These are phyloP conservation scores for Trypanosomatidae sp. DNA, from an alignment of 208 protist genomes.

Conservation along the genomic window DNA sequence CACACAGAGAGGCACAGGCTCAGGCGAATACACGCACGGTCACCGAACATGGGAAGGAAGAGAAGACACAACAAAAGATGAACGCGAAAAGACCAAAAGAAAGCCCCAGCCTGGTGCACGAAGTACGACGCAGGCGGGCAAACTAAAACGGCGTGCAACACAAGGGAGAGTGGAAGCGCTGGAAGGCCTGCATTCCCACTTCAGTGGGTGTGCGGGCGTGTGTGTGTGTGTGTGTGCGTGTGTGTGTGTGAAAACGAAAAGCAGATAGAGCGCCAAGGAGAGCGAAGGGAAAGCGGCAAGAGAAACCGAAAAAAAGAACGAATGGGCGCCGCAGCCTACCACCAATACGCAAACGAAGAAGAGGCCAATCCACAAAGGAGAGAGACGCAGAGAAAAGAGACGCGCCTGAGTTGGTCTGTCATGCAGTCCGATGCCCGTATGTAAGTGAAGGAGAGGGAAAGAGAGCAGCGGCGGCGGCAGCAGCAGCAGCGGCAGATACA, in stretches of 20 bases:
- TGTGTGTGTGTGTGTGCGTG: too few relatives aligned
- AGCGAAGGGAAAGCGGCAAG: slow-evolving; percentile 15
- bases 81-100: slow-evolving; percentile 5
- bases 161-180: too few relatives aligned
- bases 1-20: neutral
- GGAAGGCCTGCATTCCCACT: too few relatives aligned
- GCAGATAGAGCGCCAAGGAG: slow-evolving; percentile 14
- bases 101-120: neutral
- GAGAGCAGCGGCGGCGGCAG: too few relatives aligned
- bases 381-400: neutral
- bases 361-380: neutral
- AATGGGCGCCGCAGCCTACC: too few relatives aligned
- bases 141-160: too few relatives aligned
- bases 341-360: too few relatives aligned
- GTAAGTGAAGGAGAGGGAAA: neutral
- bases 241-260: neutral
- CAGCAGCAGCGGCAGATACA: neutral
- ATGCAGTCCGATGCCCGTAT: neutral
- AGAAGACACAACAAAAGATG: neutral
- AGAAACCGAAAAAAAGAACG: neutral
- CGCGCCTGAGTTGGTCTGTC: neutral
- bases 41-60: neutral
- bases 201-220: too few relatives aligned
- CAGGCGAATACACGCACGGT: neutral
- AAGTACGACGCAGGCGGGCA: too few relatives aligned